Evolutionary conservation across 305 asterid species (phyloP).

Genomic region (Rubia tinctorum): DNA sequence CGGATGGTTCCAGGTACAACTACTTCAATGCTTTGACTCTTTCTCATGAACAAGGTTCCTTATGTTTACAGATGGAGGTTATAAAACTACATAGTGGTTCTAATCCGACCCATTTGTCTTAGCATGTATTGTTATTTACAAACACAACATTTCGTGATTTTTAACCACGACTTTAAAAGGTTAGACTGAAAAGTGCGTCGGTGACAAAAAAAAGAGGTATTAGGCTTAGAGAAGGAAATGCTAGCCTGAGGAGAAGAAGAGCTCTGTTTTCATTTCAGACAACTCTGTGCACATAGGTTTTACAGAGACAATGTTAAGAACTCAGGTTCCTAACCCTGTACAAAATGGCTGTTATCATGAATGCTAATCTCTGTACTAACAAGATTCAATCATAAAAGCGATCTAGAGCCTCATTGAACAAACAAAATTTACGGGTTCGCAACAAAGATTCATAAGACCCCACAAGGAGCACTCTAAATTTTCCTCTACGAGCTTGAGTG

Average conservation of each 20-base stretch:
- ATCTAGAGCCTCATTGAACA: not conserved
- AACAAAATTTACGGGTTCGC: not conserved
- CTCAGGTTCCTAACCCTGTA: not conserved
- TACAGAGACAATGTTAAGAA: not conserved
- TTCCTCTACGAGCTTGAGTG: not conserved
- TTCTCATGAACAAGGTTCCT: not conserved
- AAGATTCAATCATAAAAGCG: not conserved
- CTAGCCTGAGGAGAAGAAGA: too few relatives aligned
- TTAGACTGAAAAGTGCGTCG: not conserved
- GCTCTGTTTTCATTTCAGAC: not conserved
- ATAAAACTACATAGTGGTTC: not conserved
- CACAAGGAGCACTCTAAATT: not conserved
- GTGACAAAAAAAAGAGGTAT: not conserved
- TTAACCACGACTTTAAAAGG: too few relatives aligned
- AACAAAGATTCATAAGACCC: not conserved
- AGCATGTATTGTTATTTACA: not conserved
- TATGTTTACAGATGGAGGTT: not conserved
- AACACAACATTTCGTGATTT: not conserved
- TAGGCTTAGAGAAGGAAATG: not conserved
- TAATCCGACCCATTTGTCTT: not conserved
- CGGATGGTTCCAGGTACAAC: constrained; percentile 10
- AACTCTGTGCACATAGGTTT: not conserved
- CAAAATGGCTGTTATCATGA: not conserved
- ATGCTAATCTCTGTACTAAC: not conserved
- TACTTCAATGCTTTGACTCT: not conserved